Base-by-base conservation (phyloP, 208 protist species). In the Crithidia thermophila region DNA sequence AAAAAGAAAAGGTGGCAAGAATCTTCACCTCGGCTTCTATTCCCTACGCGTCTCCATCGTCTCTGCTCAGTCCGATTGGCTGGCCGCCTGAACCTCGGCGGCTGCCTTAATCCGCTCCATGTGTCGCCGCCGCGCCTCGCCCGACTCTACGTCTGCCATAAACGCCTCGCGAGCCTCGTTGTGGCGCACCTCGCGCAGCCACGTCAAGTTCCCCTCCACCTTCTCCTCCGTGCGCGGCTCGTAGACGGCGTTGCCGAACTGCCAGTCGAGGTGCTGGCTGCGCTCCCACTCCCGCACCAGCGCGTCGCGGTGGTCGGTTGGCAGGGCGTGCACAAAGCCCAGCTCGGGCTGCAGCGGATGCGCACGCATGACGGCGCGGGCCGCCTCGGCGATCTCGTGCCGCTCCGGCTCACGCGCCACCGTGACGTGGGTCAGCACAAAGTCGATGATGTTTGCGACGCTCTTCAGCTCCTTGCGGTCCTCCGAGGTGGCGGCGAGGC, bases 241-340 rank as follows among this genome's bases (percentile, higher is more conserved):
- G 72, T 95, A 97, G 2, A 95, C 87, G 28, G 93, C 93, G 40
- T 94, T 94, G 46, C 93, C 93, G 56, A 97, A 97, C 75, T 97
- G 93, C 88, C 88, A 95, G 62, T 97, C 88, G 0, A 95, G 67
- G 76, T 95, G 88, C 56, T 94, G 88, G 77, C 89, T 84, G 23
- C 88, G 81, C 76, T 94, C 90, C 93, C 93, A 97, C 73, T 94
- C 90, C 51, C 79, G 85, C 72, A 94, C 75, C 8, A 95, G 51
- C 20, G 37, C 56, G 45, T 95, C 88, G 14, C 90, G 82, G 52
- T 82, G 84, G 78, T 95, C 88, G 11, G 77, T 85, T 0, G 93
- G 93, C 25, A 97, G 69, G 10, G 90, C 93, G 55, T 95, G 90
- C 50, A 77, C 67, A 66, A 90, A 95, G 62, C 93, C 93, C 6